Percentiles rank a stretch among this genome's conserved stretches.
phyloP scores from a whole-genome alignment of 176 grass and related monocot species.

The Secale cereale region DNA sequence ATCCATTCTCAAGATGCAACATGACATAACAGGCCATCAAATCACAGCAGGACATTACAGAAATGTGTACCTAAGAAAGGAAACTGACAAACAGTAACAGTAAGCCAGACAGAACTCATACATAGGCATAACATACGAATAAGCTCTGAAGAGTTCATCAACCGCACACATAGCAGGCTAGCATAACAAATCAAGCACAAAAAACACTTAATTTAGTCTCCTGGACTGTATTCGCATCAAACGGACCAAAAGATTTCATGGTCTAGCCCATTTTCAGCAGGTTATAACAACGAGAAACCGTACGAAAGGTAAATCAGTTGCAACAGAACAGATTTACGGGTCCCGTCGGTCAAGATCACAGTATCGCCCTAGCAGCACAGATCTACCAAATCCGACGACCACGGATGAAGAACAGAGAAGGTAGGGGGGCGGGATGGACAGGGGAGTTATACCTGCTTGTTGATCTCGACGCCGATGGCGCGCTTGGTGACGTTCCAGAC shows the following conservation, averaged over 20 bases:
- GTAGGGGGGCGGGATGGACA: neutral
- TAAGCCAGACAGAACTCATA: neutral
- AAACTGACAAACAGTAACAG: neutral
- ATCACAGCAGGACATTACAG: neutral
- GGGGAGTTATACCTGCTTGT: slow-evolving; percentile 69
- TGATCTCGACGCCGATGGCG: slow-evolving; percentile 95
- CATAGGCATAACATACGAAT: neutral
- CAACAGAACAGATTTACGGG: no score
- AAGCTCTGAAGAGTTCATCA: no score
- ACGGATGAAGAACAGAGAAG: neutral
- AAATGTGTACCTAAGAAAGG: neutral
- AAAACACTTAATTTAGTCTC: neutral
- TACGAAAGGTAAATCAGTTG: no score
- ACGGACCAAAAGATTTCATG: neutral
- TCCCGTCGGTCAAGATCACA: no score
- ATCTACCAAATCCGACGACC: neutral
- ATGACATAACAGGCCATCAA: neutral
- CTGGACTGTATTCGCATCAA: neutral
- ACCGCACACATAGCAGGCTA: neutral
- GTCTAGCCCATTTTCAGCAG: neutral
- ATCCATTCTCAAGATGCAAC: neutral
- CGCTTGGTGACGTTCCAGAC: slow-evolving; percentile 98
- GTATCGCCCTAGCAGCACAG: neutral
- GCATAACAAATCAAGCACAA: neutral
- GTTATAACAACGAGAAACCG: neutral